phyloP scores from a whole-genome alignment of 2,329 filamentous ascomycete species.

The Exserohilum rostratum region DNA sequence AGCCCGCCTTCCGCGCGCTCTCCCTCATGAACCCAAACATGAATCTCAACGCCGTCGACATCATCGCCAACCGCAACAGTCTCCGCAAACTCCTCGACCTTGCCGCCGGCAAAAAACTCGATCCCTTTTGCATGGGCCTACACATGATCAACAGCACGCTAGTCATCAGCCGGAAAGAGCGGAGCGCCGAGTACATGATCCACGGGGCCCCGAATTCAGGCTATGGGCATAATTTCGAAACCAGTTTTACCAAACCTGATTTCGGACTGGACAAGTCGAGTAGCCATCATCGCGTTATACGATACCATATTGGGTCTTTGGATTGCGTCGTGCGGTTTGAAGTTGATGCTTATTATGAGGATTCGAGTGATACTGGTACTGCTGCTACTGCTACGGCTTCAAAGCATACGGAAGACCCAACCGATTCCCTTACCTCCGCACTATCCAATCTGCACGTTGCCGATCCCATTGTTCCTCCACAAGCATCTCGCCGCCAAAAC shows the following conservation, averaged over 20 bases:
- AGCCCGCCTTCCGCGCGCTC: conserved; percentile 27
- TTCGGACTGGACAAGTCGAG: conserved; percentile 20
- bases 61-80: conserved; percentile 27
- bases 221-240: conserved; percentile 44
- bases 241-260: conserved; percentile 28
- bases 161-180: conserved; percentile 41
- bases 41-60: conserved; percentile 19
- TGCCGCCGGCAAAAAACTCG: conserved; percentile 21
- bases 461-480: too few species aligned
- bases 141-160: conserved; percentile 42
- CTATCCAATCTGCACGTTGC: conserved; percentile 6
- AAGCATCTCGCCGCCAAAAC: too few species aligned
- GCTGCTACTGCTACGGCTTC: neutral
- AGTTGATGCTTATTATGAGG: conserved; percentile 28
- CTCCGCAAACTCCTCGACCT: conserved; percentile 27
- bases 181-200: conserved; percentile 19
- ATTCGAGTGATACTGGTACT: conserved; percentile 1
- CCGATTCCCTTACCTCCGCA: conserved; percentile 3
- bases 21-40: conserved; percentile 20
- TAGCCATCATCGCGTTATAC: conserved; percentile 27
- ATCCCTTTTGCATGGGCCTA: conserved; percentile 42
- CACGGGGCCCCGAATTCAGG: conserved; percentile 21
- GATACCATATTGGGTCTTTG: conserved; percentile 23
- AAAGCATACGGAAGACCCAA: neutral
- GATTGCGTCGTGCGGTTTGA: conserved; percentile 26